A percentile compares a stretch with the other conserved stretches of the same genome.
Conservation (phyloP, 192 early-diverging fungal genomes). For the Coemansia sp. region DNA sequence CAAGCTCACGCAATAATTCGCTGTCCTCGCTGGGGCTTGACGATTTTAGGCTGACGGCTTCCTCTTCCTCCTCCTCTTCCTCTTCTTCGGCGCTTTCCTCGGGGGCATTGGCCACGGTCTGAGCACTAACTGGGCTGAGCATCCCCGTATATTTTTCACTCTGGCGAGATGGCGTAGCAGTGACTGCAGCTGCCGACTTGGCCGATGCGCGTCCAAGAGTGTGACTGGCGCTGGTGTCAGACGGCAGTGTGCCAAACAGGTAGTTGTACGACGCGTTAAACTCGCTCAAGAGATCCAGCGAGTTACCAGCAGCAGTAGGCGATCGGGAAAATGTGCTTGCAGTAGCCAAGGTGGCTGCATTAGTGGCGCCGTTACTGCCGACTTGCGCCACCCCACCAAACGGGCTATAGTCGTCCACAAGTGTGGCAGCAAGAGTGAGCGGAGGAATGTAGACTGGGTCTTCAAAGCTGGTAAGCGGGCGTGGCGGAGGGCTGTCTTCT, state of each 20-base stretch:
- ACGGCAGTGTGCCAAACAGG: constrained; percentile 35
- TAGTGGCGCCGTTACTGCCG: neutral
- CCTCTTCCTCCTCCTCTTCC: constrained; percentile 17
- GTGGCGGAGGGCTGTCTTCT: constrained; percentile 48
- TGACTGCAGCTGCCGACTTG: neutral
- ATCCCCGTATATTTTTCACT: constrained; percentile 8
- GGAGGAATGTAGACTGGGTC: constrained; percentile 51
- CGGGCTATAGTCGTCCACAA: constrained; percentile 42
- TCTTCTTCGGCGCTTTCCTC: constrained; percentile 9
- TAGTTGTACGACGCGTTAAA: constrained; percentile 46
- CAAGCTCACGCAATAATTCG: constrained; percentile 7
- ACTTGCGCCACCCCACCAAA: neutral
- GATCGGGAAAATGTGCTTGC: constrained; percentile 1
- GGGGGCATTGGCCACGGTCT: neutral
- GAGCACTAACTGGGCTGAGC: constrained; percentile 29
- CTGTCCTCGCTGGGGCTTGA: neutral
- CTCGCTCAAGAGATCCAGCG: constrained; percentile 32
- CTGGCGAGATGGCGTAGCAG: neutral
- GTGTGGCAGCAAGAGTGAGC: constrained; percentile 43
- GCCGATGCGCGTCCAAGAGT: neutral
- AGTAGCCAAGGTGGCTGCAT: constrained; percentile 4
- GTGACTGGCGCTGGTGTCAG: constrained; percentile 2
- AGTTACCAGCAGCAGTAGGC: neutral
- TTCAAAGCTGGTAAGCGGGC: constrained; percentile 40
- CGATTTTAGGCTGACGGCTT: neutral